Base-by-base conservation (phyloP, 2,329 filamentous ascomycete genomes). In the Aspergillus ruber region DNA sequence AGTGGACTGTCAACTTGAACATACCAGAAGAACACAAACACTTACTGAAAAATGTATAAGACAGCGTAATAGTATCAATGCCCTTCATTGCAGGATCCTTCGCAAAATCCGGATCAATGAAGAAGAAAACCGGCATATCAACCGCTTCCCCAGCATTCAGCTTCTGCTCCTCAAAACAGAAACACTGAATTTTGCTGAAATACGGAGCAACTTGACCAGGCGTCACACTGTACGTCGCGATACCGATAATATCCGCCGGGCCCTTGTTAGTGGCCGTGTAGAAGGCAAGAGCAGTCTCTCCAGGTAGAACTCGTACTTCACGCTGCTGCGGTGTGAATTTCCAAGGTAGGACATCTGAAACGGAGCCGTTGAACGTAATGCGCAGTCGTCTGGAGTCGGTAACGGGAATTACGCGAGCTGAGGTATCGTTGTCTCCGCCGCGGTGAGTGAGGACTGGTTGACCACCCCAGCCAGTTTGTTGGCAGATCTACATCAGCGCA, bases 71-170 rank as follows among this genome's bases (percentile, higher is more conserved):
- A 2, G 90, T 95, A 73, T 96, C 89, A 53, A 98, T 88, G 0
- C 86, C 87, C 70, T 81, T 88, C 91, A 96, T 97, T 55, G 86
- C 90, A 44, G 91, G 75, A 69, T 98, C 93, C 58, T 86, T 90
- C 50, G 91, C 78, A 73, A 98, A 85, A 64, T 97, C 93, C 0
- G 93, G 93, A 64, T 98, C 93, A 56, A 98, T 86, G 70, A 97
- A 98, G 73, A 98, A 98, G 71, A 98, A 98, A 0, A 98, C 94
- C 0, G 93, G 94, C 94, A 98, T 98, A 68, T 98, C 93, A 46
- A 98, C 93, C 40, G 90, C 93, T 77, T 98, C 94, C 40, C 91
- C 90, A 5, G 90, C 90, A 65, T 93, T 91, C 56, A 98, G 71
- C 52, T 94, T 80, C 77, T 98, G 93, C 67, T 90, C 91, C 74